Evolutionary conservation across 2,329 filamentous ascomycete genomes (phyloP), one percentile per base, ranked within the genome.

Genomic region (Fusarium sp.): DNA sequence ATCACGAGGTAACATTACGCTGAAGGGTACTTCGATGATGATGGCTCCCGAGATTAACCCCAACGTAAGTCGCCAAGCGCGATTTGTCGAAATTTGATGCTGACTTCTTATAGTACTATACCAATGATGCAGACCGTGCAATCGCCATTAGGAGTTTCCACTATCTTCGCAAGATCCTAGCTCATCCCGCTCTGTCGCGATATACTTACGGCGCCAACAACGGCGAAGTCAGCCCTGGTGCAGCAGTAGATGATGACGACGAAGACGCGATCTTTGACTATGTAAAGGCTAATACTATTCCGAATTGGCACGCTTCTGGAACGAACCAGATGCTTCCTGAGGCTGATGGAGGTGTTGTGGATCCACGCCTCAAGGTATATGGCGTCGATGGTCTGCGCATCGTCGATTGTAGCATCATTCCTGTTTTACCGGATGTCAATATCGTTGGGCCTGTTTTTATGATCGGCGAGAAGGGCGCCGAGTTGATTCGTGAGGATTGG

Each of bases 401-500:
- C 1, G 46, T 63, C 16, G 70, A 73, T 3, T 70, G 65, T 2
- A 73, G 59, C 5, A 59, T 73, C 3, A 84, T 89, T 14, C 87
- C 87, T 0, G 80, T 88, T 75, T 87, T 82, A 76, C 86, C 74
- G 62, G 87, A 82, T 81, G 87, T 79, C n/a, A 83, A 87, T 2
- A 88, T 88, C 49, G 87, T 89, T 74, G 88, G 87, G 60, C 82
- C 85, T 4, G 87, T 89, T 4, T 90, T 90, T 69, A 87, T 86
- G 83, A 74, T 89, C 59, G 87, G 80, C 7, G 87, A 90, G 74
- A 89, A 86, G 79, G 80, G 65, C 3, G 64, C 64, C 0, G 12
- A 50, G 2, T 13, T 68, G 20, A 68, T 68, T 5, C 55, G 48
- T 0, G 14, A 53, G 34, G 60, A 65, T 21, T 65, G 54, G 60